Conservation (phyloP, 2,329 filamentous ascomycete genomes). For the Verruconis gallopava region DNA sequence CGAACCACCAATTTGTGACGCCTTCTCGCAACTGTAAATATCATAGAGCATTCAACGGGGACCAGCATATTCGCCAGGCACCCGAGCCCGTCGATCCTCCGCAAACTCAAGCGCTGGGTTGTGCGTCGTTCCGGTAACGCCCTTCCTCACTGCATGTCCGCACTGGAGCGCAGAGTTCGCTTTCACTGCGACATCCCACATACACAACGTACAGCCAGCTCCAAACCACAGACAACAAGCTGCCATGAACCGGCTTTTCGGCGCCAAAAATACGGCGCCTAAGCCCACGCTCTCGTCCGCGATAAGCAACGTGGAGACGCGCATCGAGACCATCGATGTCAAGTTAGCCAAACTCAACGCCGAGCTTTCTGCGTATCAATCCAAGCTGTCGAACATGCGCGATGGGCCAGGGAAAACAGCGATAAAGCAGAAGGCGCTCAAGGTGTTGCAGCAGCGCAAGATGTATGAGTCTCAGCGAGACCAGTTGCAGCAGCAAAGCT, state of each 20-base stretch:
- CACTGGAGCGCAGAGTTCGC: too few relatives aligned
- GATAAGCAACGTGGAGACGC: conserved; percentile 70
- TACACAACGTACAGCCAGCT: too few relatives aligned
- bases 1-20: too few relatives aligned
- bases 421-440: conserved; percentile 86
- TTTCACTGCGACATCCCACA: too few relatives aligned
- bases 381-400: conserved; percentile 81
- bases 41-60: too few relatives aligned
- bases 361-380: conserved; percentile 78
- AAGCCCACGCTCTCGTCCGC: conserved; percentile 80
- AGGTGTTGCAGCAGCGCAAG: conserved; percentile 84
- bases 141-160: too few relatives aligned
- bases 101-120: too few relatives aligned
- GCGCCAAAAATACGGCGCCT: conserved; percentile 70
- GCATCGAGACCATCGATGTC: conserved; percentile 79
- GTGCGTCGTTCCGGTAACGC: too few relatives aligned
- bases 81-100: too few relatives aligned
- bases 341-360: conserved; percentile 87
- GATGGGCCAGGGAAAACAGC: conserved; percentile 88
- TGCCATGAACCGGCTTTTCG: conserved; percentile 92
- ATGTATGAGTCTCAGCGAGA: conserved; percentile 90
- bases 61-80: too few relatives aligned
- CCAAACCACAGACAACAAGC: too few relatives aligned
- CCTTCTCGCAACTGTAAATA: too few relatives aligned
- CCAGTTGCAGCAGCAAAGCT: conserved; percentile 84